Base-by-base conservation (phyloP, 768 basidiomycete species). In the Pluteus cervinus region DNA sequence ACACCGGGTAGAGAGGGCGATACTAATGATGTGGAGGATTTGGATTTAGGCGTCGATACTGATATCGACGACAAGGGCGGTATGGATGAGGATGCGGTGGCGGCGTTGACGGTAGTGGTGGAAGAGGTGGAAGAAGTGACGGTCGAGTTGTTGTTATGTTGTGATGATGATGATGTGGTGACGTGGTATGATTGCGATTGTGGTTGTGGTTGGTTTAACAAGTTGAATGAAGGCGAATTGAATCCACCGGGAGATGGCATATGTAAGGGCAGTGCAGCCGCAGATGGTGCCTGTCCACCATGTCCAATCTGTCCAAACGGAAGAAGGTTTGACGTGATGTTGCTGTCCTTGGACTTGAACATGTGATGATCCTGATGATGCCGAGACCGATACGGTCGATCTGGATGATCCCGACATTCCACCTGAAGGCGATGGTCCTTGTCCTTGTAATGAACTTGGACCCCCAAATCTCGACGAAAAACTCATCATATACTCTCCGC, bases 221-320 rank as follows among this genome's bases (percentile, higher is more conserved):
- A 63, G 41, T 40, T 52, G 46, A 41, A 51, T 48, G 36, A 52
- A 43, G 43, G 57, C 50, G 22, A 52, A 52, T n/a, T n/a, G 28
- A 38, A 14, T 34, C 6, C 26, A 35, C 40, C 28, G 35, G 33
- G 18, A 29, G 33, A 3, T 14, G 24, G 12, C 24, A 25, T 6
- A 26, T 34, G 3, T 35, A 34, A 26, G 40, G 20, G 17, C 34
- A 23, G 33, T 28, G 34, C 17, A 41, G 28, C 14, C 33, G 33
- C 4, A 34, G 36, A 10, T 41, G 33, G 7, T 33, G 15, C 4
- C 32, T 33, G 12, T 21, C 25, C 7, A 22, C 7, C 26, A 26
- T 28, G 14, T 2, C 17, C 32, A 35, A 35, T 35, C 17, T 12
- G n/a, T 14, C 29, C 10, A 35, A 28, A 11, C 26, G 14, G 26